Evolutionary conservation across 768 basidiomycete species (phyloP).

Genomic region (Leccinum boreale): DNA sequence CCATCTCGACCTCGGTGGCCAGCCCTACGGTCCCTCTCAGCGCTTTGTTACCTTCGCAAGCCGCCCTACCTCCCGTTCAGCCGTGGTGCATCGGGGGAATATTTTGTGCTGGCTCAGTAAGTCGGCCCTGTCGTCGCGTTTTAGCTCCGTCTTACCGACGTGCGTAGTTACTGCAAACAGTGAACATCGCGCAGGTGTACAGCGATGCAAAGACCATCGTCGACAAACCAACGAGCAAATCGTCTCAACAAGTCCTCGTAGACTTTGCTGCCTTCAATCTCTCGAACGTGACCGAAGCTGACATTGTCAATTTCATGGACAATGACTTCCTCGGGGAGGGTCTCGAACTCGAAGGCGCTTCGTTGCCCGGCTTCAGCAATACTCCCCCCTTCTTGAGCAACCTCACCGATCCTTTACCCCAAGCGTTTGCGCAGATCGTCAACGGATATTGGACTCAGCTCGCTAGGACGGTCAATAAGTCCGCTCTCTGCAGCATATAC

Average conservation of each 20-base stretch:
- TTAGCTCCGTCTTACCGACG: background rate
- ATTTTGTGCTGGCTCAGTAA: conserved; percentile 75
- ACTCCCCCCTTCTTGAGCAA: conserved; percentile 68
- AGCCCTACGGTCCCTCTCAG: conserved; percentile 56
- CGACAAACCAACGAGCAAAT: conserved; percentile 79
- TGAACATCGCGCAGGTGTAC: conserved; percentile 74
- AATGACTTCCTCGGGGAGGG: conserved; percentile 82
- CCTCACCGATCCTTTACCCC: conserved; percentile 64
- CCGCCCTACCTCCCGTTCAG: conserved; percentile 61
- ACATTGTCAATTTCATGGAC: conserved; percentile 68
- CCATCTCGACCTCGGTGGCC: conserved; percentile 59
- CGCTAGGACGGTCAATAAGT: conserved; percentile 69
- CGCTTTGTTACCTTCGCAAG: conserved; percentile 61
- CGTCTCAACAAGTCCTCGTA: conserved; percentile 59
- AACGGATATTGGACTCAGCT: conserved; percentile 84
- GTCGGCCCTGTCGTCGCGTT: conserved; percentile 15
- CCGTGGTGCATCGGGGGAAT: conserved; percentile 75
- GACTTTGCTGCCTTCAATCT: conserved; percentile 52
- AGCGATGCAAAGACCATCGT: conserved; percentile 86
- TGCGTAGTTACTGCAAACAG: conserved; percentile 73
- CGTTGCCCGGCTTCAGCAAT: conserved; percentile 58
- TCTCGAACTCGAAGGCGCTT: conserved; percentile 66
- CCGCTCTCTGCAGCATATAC: conserved; percentile 55
- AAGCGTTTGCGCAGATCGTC: conserved; percentile 74
- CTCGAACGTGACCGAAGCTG: conserved; percentile 53